Base-by-base conservation (phyloP, 2,329 filamentous ascomycete species). In the Cadophora luteo-olivacea region DNA sequence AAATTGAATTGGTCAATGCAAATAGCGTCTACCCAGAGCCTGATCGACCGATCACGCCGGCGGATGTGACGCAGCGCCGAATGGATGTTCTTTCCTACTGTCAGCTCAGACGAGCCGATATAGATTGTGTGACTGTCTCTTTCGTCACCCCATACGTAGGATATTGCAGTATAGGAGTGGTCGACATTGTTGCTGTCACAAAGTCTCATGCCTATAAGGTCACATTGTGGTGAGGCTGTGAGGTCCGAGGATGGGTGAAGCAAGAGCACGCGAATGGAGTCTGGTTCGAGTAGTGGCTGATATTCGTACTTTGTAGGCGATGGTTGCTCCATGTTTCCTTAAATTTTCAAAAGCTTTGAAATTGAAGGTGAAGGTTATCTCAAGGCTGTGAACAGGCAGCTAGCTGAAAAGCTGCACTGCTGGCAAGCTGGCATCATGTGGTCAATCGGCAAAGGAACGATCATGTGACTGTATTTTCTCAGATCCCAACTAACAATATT, bases 1-100 rank as follows among this genome's bases (percentile, higher is more conserved):
- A 24, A 12, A 41, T 61, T 19, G 16, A 24, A n/a, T 48, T 61
- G 38, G 49, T 61, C 32, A 14, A 61, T 61, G 29, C 33, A 61
- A 14, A 61, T 61, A 6, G 58, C 32, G 22, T 61, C 58, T 16
- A 49, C 58, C 58, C 58, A 61, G 55, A 58, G 55, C 32, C 32
- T 58, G 14, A 32, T 32, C 36, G 32, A 9, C 32, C 29, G 32
- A n/a, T 58, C 55, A 36, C n/a, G 55, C n/a, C 36, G 36, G 19
- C 55, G 24, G 29, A 58, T 32, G 14, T 36, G 55, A 38, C 32
- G 36, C n/a, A 58, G 55, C n/a, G 55, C 55, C 4, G 45, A 48
- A 22, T 48, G 45, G 45, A 48, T 48, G 45, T 48, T 48, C 45
- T 22, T 48, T n/a, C 45, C 45, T 48, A 48, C 45, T n/a, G 45